Evolutionary conservation across 2,329 filamentous ascomycete genomes (phyloP).

Genomic region (Pseudophaeomoniella oleicola): DNA sequence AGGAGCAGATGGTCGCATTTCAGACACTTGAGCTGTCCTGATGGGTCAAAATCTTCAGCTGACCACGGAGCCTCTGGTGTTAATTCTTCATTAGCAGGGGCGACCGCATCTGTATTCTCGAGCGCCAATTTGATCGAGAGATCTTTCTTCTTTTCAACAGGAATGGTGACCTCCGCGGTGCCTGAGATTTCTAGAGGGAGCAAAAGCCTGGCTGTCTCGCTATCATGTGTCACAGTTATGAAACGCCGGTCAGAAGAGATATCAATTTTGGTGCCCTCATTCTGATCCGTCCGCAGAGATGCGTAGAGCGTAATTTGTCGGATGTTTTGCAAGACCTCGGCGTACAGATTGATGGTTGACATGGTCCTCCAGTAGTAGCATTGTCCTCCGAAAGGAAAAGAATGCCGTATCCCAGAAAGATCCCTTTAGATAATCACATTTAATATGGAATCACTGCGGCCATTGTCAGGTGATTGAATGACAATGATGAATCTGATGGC

Average conservation of each 20-base stretch:
- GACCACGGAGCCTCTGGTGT: constrained; percentile 10
- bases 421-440: too few relatives aligned
- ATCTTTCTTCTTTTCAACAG: constrained; percentile 25
- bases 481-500: too few relatives aligned
- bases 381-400: too few relatives aligned
- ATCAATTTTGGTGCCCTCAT: constrained; percentile 25
- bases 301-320: constrained; percentile 44
- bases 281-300: constrained; percentile 30
- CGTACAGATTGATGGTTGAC: constrained; percentile 31
- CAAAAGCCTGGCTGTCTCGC: constrained; percentile 26
- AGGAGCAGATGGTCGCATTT: constrained; percentile 20
- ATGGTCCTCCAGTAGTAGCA: too few relatives aligned
- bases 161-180: constrained; percentile 35
- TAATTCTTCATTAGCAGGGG: constrained; percentile 2
- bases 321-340: constrained; percentile 46
- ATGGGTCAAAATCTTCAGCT: constrained; percentile 20
- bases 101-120: constrained; percentile 20
- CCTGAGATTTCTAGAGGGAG: constrained; percentile 31
- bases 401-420: too few relatives aligned
- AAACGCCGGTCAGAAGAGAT: constrained; percentile 28
- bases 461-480: too few relatives aligned
- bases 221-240: constrained; percentile 32
- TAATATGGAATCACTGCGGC: too few relatives aligned
- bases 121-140: constrained; percentile 40
- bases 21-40: constrained; percentile 26